These are phyloP conservation scores for Mycena vulgaris DNA, from an alignment of 768 basidiomycete genomes.

Conservation along the genomic window DNA sequence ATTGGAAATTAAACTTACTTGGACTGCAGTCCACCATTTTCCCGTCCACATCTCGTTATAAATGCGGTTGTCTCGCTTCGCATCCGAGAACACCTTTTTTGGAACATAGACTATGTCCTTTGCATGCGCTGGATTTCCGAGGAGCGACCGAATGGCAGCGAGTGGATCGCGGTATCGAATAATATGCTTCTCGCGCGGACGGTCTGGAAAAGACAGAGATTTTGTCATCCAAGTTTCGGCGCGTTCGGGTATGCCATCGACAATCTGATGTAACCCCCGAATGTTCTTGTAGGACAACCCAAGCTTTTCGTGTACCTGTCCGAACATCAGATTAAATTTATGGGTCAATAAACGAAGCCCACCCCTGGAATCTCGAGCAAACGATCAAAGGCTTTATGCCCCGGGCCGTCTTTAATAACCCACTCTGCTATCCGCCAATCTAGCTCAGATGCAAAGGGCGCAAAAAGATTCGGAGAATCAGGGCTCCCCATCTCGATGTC, in stretches of 20 bases:
- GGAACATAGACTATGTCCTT: constrained; percentile 47
- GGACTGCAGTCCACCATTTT: constrained; percentile 53
- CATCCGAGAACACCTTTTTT: constrained; percentile 42
- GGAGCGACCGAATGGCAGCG: constrained; percentile 47
- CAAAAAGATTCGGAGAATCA: constrained; percentile 12
- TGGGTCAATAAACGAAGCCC: background rate
- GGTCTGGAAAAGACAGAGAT: constrained; percentile 42
- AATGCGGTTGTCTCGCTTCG: constrained; percentile 34
- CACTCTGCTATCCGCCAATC: constrained; percentile 49
- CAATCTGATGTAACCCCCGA: constrained; percentile 42
- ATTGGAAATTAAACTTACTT: constrained; percentile 44
- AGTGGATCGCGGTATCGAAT: constrained; percentile 45
- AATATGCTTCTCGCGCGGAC: constrained; percentile 34
- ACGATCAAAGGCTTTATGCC: constrained; percentile 46
- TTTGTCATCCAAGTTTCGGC: constrained; percentile 43
- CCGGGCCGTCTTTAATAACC: constrained; percentile 44
- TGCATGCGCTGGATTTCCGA: constrained; percentile 48
- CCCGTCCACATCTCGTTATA: constrained; percentile 56
- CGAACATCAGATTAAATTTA: background rate
- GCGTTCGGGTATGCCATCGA: constrained; percentile 46
- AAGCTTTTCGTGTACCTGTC: constrained; percentile 42
- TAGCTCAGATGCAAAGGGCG: constrained; percentile 44
- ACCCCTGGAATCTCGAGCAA: constrained; percentile 48
- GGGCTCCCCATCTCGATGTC: constrained; percentile 28
- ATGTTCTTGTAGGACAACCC: constrained; percentile 46